Evolutionary conservation across 2,329 filamentous ascomycete species (phyloP).

Genomic region (Phaeomoniella chlamydospora): DNA sequence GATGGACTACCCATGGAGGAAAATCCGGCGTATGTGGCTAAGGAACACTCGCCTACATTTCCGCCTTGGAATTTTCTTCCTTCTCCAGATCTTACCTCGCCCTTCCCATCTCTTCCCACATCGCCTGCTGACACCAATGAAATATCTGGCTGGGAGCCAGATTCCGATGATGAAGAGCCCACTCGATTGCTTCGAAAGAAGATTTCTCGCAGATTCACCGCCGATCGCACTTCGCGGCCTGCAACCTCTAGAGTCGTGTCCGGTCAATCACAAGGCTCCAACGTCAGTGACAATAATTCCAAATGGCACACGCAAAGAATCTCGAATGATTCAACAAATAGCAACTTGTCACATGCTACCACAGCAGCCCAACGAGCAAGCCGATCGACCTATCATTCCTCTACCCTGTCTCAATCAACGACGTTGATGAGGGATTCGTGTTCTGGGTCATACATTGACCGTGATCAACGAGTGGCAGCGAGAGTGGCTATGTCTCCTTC

Average conservation of each 20-base stretch:
- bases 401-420: not conserved
- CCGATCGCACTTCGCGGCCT: not conserved
- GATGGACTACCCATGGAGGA: not conserved
- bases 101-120: not conserved
- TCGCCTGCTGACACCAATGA: not conserved
- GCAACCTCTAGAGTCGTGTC: not conserved
- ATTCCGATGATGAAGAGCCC: not conserved
- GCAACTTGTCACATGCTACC: not conserved
- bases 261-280: not conserved
- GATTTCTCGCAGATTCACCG: not conserved
- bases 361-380: not conserved
- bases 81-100: not conserved
- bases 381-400: not conserved
- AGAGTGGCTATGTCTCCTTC: not conserved
- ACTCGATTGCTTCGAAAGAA: not conserved
- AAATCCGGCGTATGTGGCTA: not conserved
- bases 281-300: not conserved
- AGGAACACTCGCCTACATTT: not conserved
- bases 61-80: not conserved
- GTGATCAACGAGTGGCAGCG: not conserved
- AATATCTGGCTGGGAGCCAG: not conserved
- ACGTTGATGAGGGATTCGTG: not conserved
- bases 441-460: not conserved
- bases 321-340: not conserved
- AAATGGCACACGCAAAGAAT: not conserved